Evolutionary conservation across 495 filamentous ascomycete species (phyloP), one percentile per base, ranked within the genome.

Genomic region (Penicillium angulare): DNA sequence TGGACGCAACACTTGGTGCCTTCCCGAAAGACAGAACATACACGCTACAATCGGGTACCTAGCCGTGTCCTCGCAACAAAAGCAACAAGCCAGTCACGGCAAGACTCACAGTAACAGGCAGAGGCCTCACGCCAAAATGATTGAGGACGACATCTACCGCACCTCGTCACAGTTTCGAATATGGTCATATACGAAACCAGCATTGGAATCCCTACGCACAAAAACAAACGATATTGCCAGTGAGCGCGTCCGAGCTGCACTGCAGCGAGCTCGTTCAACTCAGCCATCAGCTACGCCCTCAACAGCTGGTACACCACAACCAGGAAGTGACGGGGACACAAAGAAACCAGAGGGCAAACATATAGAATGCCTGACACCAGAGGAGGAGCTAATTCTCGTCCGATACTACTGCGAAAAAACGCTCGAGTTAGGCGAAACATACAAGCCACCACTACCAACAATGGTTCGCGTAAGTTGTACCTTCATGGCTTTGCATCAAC

Each of bases 121-220:
- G 45, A 46, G 32, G 41, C 43, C 45, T 35, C 20, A 29, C 43
- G 24, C 35, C 61, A 69, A 47, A 50, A 79, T 87, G 78, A 82
- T 78, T 50, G 93, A 98, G 77, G 93, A 98, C 66, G 86, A 87
- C 52, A 77, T 91, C 41, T 98, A 97, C 73, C 87, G 87, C n/a
- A 76, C 86, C 16, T 93, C 91, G 0, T 92, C 89, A 35, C 93
- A 98, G 68, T 96, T 83, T 65, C 82, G 87, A 32, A 72, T 90
- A 32, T 98, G 95, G 92, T 95, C 92, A n/a, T 97, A 90, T 69
- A 89, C 91, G 0, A 82, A 85, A 7, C 66, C 83, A 7, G 77
- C 85, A 8, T 81, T 98, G 15, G 75, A 77, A 24, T 69, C 83
- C 2, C 72, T 90, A 12, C 87, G 95, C 39, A 72, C 77, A 23